Evolutionary conservation across 331 rosid species (phyloP), one percentile per base, ranked within the genome.

Genomic region (Arachis monticola): DNA sequence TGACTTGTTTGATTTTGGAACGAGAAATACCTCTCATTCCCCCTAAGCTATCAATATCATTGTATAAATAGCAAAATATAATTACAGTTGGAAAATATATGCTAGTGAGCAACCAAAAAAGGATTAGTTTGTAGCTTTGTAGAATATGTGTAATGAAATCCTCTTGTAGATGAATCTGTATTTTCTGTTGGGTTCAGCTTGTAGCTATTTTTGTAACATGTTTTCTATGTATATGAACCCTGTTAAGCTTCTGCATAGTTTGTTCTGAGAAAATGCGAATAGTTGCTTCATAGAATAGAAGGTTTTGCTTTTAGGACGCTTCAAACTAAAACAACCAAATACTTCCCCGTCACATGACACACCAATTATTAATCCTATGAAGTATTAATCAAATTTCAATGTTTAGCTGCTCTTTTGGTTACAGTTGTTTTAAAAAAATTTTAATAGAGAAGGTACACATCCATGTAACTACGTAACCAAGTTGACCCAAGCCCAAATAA

Each of bases 101-200:
- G 61, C 31, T 32, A 31, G 40, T 17, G 22, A 17, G 22, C 22
- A 17, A 17, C 22, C 22, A 50, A 47, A 65, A 13, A 56, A 70
- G 58, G 68, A 48, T 67, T 67, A 68, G 45, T 59, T 45, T 55
- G 60, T 67, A 64, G 38, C 51, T 32, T 67, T 83, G 83, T 70
- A 47, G 30, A 14, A 13, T 60, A 50, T 30, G 35, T 32, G 45
- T 60, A 67, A 66, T 45, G 50, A 46, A 67, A 27, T 47, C 27
- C 55, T 45, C 38, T 17, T 45, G 45, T 38, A 4, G 3, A 65
- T 65, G 41, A 45, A 14, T 8, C 13, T 45, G n/a, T 65, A 46
- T 65, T 17, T 30, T 65, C 70, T 65, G 56, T 10, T 7, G 44
- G 64, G 44, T 30, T 60, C 10, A 60, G 64, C 64, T 60, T 60